phyloP scores from a whole-genome alignment of 1,139 yeast genomes.

The Geotrichum cucujoidarum region DNA sequence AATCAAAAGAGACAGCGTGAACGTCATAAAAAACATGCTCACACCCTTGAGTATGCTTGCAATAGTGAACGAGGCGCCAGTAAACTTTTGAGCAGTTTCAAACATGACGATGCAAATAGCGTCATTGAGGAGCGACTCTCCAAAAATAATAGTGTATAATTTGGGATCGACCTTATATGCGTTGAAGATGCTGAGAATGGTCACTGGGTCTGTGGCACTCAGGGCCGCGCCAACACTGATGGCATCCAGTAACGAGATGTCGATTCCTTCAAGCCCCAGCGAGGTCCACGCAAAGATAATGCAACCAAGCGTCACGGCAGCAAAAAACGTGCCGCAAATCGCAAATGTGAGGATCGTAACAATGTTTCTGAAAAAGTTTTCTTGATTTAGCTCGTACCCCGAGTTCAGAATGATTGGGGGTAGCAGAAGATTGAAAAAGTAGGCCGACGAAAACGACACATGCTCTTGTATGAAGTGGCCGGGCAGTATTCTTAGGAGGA shows the following conservation, averaged over 20 bases:
- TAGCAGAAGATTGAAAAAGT: slow-evolving; percentile 83
- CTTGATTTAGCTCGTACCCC: slow-evolving; percentile 94
- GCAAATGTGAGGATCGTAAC: slow-evolving; percentile 91
- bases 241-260: slow-evolving; percentile 90
- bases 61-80: slow-evolving; percentile 65
- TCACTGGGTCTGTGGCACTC: slow-evolving; percentile 97
- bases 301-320: slow-evolving; percentile 82
- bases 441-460: slow-evolving; percentile 87
- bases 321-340: slow-evolving; percentile 90
- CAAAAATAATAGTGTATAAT: slow-evolving; percentile 89
- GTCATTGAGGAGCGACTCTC: slow-evolving; percentile 89
- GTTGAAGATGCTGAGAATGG: slow-evolving; percentile 92
- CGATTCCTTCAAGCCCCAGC: slow-evolving; percentile 79
- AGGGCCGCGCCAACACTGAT: slow-evolving; percentile 94
- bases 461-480: slow-evolving; percentile 97
- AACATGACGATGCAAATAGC: slow-evolving; percentile 98
- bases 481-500: slow-evolving; percentile 81
- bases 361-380: slow-evolving; percentile 84
- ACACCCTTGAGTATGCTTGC: slow-evolving; percentile 86
- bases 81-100: slow-evolving; percentile 95
- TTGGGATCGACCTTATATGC: slow-evolving; percentile 98
- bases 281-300: slow-evolving; percentile 86
- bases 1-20: slow-evolving; percentile 84
- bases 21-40: slow-evolving; percentile 87
- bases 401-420: slow-evolving; percentile 95